A percentile compares a stretch with the other conserved stretches of the same genome.
Conservation (phyloP, 805 yeast species). For the Candida rishiriensis region DNA sequence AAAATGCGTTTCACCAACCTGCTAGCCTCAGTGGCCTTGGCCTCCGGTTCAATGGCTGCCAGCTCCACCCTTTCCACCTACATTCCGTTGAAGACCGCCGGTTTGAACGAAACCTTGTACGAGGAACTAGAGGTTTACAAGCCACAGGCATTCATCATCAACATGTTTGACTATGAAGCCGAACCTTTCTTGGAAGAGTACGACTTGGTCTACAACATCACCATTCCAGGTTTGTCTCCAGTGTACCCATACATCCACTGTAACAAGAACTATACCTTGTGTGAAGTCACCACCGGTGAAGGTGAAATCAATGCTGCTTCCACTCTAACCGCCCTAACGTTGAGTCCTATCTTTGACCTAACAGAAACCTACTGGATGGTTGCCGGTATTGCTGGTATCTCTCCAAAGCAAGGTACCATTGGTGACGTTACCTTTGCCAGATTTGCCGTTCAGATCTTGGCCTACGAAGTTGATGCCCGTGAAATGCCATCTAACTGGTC, state of each 20-base stretch:
- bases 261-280: constrained; percentile 45
- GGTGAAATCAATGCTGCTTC: constrained; percentile 66
- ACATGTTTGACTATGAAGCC: constrained; percentile 51
- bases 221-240: constrained; percentile 65
- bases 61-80: constrained; percentile 11
- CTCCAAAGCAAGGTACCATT: constrained; percentile 50
- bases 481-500: constrained; percentile 51
- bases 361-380: constrained; percentile 55
- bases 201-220: constrained; percentile 47
- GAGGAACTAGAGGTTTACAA: constrained; percentile 28
- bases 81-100: constrained; percentile 18
- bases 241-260: constrained; percentile 54
- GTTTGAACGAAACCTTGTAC: constrained; percentile 18
- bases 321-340: constrained; percentile 48
- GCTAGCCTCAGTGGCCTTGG: constrained; percentile 1
- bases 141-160: constrained; percentile 53
- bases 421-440: constrained; percentile 59
- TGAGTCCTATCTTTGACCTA: constrained; percentile 53
- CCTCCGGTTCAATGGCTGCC: constrained; percentile 1
- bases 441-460: constrained; percentile 58
- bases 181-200: constrained; percentile 47
- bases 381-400: constrained; percentile 66
- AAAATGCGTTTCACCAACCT: constrained; percentile 1
- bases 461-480: constrained; percentile 52
- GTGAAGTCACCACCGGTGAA: constrained; percentile 66